A percentile compares a stretch with the other conserved stretches of the same genome.
Conservation (phyloP, 2,329 filamentous ascomycete species). For the Achaetomium macrosporum region DNA sequence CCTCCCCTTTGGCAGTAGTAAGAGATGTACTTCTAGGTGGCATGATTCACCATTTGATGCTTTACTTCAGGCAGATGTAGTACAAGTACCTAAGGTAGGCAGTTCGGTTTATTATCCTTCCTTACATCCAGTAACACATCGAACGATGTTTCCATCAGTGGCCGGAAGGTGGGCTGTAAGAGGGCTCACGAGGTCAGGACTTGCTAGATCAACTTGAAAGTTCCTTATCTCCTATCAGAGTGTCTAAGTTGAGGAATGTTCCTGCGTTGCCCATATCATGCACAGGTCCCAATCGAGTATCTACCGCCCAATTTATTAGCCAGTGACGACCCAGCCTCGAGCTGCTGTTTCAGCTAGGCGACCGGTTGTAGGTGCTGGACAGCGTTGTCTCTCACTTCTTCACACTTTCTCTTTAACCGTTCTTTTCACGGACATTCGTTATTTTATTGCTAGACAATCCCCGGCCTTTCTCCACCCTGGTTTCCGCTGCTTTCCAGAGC, state of each 20-base stretch:
- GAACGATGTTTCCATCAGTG: too few species aligned
- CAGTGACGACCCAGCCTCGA: conserved; percentile 4
- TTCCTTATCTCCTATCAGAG: too few species aligned
- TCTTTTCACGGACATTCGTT: background rate
- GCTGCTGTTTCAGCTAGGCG: conserved; percentile 7
- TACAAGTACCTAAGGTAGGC: too few species aligned
- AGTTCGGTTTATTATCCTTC: too few species aligned
- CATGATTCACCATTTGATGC: background rate
- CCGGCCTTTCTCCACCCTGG: too few species aligned
- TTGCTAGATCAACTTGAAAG: too few species aligned
- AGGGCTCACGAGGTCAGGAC: too few species aligned
- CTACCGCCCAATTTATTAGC: background rate
- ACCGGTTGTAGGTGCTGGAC: background rate
- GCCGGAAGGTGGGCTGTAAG: too few species aligned
- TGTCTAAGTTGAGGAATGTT: background rate
- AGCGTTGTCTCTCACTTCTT: background rate
- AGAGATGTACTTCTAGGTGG: background rate
- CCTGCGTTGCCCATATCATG: background rate
- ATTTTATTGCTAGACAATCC: background rate
- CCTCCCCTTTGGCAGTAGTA: too few species aligned
- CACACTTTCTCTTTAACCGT: background rate
- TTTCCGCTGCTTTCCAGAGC: background rate
- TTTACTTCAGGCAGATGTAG: too few species aligned
- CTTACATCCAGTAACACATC: too few species aligned
- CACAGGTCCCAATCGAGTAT: conserved; percentile 3